Evolutionary conservation across 306 rosid species (phyloP), one percentile per base, ranked within the genome.

Genomic region (Gynostemma pentaphyllum): DNA sequence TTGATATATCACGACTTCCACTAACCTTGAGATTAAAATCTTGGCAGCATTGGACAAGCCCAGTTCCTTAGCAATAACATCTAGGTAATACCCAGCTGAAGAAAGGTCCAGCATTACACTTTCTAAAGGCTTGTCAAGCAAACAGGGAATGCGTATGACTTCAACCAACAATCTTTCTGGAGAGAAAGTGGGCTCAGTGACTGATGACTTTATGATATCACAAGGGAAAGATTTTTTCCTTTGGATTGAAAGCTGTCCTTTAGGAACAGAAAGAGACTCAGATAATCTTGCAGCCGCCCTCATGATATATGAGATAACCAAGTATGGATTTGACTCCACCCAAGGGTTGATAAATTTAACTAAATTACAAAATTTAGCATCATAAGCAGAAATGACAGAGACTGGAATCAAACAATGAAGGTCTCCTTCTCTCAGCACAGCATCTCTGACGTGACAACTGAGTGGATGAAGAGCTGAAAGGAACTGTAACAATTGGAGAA

Each of bases 381-480:
- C 99, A 54, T 54, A 77, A 46, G 73, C 49, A 36, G 85, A 81
- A 70, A 92, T 32, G 46, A 80, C 82, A 71, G 95, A 82, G 75
- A 79, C 69, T 48, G 99, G 95, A 70, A 88, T 42, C 11, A 64
- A 65, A 68, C 94, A 88, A 52, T 64, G 76, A 61, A 67, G 77
- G 61, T 82, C 84, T 67, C 81, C 87, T 79, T 92, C 78, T 67
- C 90, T 84, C 82, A 49, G 56, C 82, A 81, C 74, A 66, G 77
- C 74, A 68, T 86, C 94, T 76, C 85, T 86, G 51, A 92, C 67
- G 76, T 92, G 99, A 73, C 99, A 88, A 82, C 82, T 61, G 28
- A 92, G 80, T 28, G 99, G 99, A 72, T 86, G 94, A 67, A 75
- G 77, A 66, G 72, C 52, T 57, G 83, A 37, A 69, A 83, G 85